Evolutionary conservation across 2,329 filamentous ascomycete species (phyloP).

Genomic region (Dryadomyces sulphureus): DNA sequence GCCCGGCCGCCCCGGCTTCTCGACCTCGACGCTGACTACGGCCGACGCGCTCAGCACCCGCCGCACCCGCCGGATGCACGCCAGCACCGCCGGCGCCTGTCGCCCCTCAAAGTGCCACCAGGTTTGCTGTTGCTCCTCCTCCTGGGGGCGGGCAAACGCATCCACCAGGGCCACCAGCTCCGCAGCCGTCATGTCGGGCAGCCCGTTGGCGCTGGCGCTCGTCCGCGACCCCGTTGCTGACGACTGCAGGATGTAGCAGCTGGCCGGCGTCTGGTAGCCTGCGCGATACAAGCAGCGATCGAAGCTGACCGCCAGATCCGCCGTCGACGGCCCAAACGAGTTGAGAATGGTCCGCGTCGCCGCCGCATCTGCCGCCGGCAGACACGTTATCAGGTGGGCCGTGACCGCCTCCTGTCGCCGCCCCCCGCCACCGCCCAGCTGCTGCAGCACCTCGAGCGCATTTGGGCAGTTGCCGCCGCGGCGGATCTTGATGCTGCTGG

Average conservation of each 20-base stretch:
- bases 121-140: neutral
- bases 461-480: slow-evolving; percentile 64
- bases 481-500: slow-evolving; percentile 40
- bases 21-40: slow-evolving; percentile 54
- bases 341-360: slow-evolving; percentile 35
- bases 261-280: slow-evolving; percentile 40
- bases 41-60: slow-evolving; percentile 14
- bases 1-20: slow-evolving; percentile 50
- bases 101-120: slow-evolving; percentile 70
- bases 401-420: slow-evolving; percentile 10
- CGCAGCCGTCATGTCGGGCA: slow-evolving; percentile 49
- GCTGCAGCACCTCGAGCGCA: slow-evolving; percentile 53
- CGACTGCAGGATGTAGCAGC: slow-evolving; percentile 55
- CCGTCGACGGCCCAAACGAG: slow-evolving; percentile 30
- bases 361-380: slow-evolving; percentile 37
- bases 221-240: slow-evolving; percentile 45
- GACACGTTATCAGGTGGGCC: slow-evolving; percentile 31
- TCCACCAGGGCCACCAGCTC: slow-evolving; percentile 40
- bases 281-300: slow-evolving; percentile 44
- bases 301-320: slow-evolving; percentile 16
- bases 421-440: slow-evolving; percentile 27
- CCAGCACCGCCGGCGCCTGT: slow-evolving; percentile 42
- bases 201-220: slow-evolving; percentile 53
- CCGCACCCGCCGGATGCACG: slow-evolving; percentile 42
- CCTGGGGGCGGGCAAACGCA: slow-evolving; percentile 15